A percentile compares a stretch with the other conserved stretches of the same genome.
Conservation (phyloP, 164 flowering plant species). For the Berberis thunbergii region DNA sequence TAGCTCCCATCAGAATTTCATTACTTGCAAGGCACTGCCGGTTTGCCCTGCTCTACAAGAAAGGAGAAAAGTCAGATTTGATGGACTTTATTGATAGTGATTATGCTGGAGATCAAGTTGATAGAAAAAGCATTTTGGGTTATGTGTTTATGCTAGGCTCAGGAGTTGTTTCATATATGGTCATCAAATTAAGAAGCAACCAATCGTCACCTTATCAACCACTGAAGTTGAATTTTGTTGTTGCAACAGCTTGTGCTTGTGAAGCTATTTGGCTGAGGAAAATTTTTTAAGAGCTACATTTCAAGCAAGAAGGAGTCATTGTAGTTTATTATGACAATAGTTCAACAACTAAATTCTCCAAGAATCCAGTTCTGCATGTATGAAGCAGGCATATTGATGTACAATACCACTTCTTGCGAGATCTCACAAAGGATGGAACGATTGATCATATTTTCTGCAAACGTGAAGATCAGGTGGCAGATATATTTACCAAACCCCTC, state of each 20-base stretch:
- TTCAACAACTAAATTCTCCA: slow-evolving; percentile 1
- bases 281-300: neutral
- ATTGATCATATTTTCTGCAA: slow-evolving; percentile 3
- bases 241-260: too few relatives aligned
- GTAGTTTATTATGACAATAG: neutral
- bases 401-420: neutral
- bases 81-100: too few relatives aligned
- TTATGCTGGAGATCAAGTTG: too few relatives aligned
- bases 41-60: too few relatives aligned
- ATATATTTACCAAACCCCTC: slow-evolving; percentile 9
- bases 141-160: too few relatives aligned
- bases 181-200: neutral
- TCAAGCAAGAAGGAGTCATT: neutral
- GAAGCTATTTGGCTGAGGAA: neutral
- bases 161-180: too few relatives aligned
- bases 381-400: slow-evolving; percentile 10
- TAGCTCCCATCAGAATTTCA: too few relatives aligned
- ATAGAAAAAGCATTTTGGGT: too few relatives aligned
- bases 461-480: slow-evolving; percentile 6
- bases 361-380: slow-evolving; percentile 8
- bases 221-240: too few relatives aligned
- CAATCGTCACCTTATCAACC: too few relatives aligned
- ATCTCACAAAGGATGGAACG: slow-evolving; percentile 2
- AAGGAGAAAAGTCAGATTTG: too few relatives aligned
- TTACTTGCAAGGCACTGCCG: too few relatives aligned